These are phyloP conservation scores for Fusarium chuoi DNA, from an alignment of 2,329 filamentous ascomycete genomes.

Conservation along the genomic window DNA sequence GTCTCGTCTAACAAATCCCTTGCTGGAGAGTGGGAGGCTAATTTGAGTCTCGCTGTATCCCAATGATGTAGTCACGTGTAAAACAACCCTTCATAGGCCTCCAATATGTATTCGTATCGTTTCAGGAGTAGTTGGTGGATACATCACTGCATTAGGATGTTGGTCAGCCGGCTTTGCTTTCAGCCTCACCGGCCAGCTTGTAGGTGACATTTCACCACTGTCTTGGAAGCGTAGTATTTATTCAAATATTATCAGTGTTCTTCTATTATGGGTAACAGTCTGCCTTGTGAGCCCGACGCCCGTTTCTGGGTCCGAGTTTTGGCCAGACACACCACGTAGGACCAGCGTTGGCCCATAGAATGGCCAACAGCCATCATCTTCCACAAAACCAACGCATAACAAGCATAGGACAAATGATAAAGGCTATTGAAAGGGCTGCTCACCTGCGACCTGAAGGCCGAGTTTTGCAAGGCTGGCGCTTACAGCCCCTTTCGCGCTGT, in stretches of 20 bases:
- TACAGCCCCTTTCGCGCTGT: neutral
- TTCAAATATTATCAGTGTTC: accelerated
- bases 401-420: neutral
- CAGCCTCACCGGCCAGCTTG: neutral
- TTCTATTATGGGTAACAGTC: accelerated
- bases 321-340: neutral
- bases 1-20: too few relatives aligned
- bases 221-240: too few relatives aligned
- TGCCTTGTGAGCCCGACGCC: neutral
- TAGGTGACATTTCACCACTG: neutral
- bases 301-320: neutral
- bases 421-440: neutral
- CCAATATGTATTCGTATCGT: neutral
- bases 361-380: accelerated
- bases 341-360: neutral
- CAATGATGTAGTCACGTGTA: accelerated
- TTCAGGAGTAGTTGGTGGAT: neutral
- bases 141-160: neutral
- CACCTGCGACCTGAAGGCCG: neutral
- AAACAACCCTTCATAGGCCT: neutral
- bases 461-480: accelerated
- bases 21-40: neutral
- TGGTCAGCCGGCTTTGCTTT: neutral
- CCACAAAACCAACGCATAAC: accelerated
- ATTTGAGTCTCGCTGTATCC: neutral